Conservation (phyloP, 768 basidiomycete genomes). For the Tulasnella sp. region DNA sequence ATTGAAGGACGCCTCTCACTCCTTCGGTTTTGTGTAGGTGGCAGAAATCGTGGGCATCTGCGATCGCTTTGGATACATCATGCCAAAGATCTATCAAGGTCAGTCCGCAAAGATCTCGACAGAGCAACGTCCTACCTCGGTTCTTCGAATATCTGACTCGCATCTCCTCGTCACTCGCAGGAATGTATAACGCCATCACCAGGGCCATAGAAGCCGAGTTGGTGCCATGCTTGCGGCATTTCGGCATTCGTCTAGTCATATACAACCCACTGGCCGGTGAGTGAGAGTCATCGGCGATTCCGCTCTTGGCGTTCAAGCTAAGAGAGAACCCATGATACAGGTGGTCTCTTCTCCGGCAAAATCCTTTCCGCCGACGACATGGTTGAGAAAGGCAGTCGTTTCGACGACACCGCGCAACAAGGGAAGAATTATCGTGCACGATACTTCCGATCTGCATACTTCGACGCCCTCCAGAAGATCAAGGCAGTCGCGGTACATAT, state of each 20-base stretch:
- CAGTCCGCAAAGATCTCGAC: not conserved
- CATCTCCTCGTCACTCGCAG: not conserved
- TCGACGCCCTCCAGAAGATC: slow-evolving; percentile 31
- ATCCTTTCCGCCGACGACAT: slow-evolving; percentile 29
- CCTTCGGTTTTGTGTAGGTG: slow-evolving; percentile 29
- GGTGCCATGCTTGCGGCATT: slow-evolving; percentile 18
- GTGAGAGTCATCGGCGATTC: not conserved
- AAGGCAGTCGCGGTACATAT: slow-evolving; percentile 32
- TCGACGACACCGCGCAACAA: slow-evolving; percentile 27
- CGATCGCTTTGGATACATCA: slow-evolving; percentile 35
- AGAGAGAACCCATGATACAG: slow-evolving; percentile 18
- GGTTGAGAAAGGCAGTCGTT: slow-evolving; percentile 32
- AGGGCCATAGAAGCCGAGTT: slow-evolving; percentile 18
- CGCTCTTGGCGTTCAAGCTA: not conserved
- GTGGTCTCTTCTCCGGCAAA: slow-evolving; percentile 49
- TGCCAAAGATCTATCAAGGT: slow-evolving; percentile 38
- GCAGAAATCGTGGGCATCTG: slow-evolving; percentile 37
- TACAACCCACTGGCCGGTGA: slow-evolving; percentile 19
- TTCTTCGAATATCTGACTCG: not conserved
- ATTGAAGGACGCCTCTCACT: slow-evolving; percentile 45
- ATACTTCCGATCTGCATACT: slow-evolving; percentile 35
- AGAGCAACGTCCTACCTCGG: slow-evolving; percentile 11
- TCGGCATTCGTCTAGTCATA: slow-evolving; percentile 16
- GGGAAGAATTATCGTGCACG: slow-evolving; percentile 38
- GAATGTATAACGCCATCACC: slow-evolving; percentile 17